Percentiles rank a stretch among this genome's conserved stretches.
phyloP scores from a whole-genome alignment of 1,284 basidiomycete genomes.

The Clitocybe nebularis region DNA sequence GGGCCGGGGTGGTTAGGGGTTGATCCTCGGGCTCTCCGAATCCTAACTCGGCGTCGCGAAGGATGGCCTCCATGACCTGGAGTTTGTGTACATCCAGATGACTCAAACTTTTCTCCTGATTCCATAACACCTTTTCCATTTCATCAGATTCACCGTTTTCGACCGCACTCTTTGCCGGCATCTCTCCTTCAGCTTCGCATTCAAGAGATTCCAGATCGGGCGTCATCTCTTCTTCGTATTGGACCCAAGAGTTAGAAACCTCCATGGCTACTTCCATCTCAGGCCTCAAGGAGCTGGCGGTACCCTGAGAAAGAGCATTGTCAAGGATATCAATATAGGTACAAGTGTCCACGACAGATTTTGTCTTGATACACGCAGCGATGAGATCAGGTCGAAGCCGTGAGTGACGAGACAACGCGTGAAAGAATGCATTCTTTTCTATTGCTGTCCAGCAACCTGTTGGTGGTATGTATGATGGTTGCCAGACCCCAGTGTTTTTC shows the following conservation, averaged over 20 bases:
- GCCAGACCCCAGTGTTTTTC: conserved; percentile 19
- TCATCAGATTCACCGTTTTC: conserved; percentile 7
- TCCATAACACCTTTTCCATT: conserved; percentile 22
- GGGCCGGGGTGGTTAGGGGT: conserved; percentile 7
- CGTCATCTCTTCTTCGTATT: conserved; percentile 57
- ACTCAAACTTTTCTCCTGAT: conserved; percentile 33
- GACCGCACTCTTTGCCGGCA: conserved; percentile 10
- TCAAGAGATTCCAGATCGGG: conserved; percentile 32
- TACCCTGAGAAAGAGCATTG: conserved; percentile 19
- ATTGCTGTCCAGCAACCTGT: conserved; percentile 55
- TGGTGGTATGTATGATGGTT: conserved; percentile 41
- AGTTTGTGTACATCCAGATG: conserved; percentile 35
- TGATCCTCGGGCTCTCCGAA: conserved; percentile 16
- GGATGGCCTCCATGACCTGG: conserved; percentile 42
- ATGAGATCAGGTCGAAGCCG: conserved; percentile 70
- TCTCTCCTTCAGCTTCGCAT: conserved; percentile 14
- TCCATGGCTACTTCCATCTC: conserved; percentile 44
- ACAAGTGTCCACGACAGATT: conserved; percentile 57
- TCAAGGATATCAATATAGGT: conserved; percentile 55
- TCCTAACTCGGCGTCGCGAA: conserved; percentile 34
- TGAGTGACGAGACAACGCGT: conserved; percentile 58
- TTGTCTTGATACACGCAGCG: conserved; percentile 57
- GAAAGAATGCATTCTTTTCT: conserved; percentile 73
- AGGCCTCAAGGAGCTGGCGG: conserved; percentile 14
- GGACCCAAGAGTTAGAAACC: conserved; percentile 57